Evolutionary conservation across 768 basidiomycete genomes (phyloP), one percentile per base, ranked within the genome.

Genomic region (Ramaria sp.): DNA sequence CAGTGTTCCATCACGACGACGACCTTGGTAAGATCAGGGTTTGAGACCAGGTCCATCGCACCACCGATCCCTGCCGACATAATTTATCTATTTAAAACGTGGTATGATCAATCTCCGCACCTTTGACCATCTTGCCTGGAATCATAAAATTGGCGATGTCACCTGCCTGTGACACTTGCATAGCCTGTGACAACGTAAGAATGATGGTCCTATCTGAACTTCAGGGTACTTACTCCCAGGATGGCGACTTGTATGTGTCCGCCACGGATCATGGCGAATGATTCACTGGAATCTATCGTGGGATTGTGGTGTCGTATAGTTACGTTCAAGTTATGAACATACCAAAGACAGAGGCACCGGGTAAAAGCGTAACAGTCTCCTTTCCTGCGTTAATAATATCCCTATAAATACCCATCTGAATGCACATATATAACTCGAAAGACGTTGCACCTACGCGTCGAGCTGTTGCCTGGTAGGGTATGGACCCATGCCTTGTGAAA

Each of bases 91-190:
- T 25, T 15, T 32, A 25, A 51, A 9, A 24, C 25, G 53, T 60
- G 44, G 66, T 52, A 36, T 28, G 22, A 55, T 55, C 7, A 15
- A 12, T 15, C 44, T 15, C 57, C 65, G 12, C 59, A 78, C 85
- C 86, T 74, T 88, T 90, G 32, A 91, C 77, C 66, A 92, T 77
- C 72, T 96, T 95, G 13, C 92, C 90, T 2, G 93, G 94, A 63
- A 96, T 93, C 94, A 96, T 97, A 66, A 91, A 97, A 73, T 97
- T 97, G 55, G 94, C 94, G 59, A 97, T 86, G 66, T 97, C 94
- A 38, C 90, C 93, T 1, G 80, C 81, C 59, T 88, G 83, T 1
- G 91, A 92, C 48, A 97, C 94, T 75, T 97, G 83, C 89, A 97
- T 90, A 9, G 91, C 90, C 87, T 90, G 56, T 10, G 30, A 30